Evolutionary conservation across 2,329 filamentous ascomycete species (phyloP).

Genomic region (Trichoderma arundinaceum): DNA sequence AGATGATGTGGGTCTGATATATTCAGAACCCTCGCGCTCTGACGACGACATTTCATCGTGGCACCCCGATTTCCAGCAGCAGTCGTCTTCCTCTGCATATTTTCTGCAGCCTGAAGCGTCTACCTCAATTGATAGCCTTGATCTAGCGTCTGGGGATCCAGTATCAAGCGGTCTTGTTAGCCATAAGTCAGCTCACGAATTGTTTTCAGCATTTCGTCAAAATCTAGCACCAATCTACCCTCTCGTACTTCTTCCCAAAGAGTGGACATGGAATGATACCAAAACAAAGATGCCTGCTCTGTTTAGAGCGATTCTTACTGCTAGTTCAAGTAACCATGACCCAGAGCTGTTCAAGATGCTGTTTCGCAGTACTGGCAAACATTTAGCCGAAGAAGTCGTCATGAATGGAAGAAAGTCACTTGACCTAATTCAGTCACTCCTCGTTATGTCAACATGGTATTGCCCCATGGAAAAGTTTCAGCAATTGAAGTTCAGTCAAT

Average conservation of each 20-base stretch:
- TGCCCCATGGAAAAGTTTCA: conserved; percentile 32
- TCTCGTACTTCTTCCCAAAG: neutral
- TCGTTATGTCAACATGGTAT: conserved; percentile 34
- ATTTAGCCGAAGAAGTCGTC: conserved; percentile 32
- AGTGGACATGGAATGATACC: neutral
- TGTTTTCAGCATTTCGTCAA: neutral
- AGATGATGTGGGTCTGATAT: neutral
- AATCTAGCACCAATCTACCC: neutral
- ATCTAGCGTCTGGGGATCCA: neutral
- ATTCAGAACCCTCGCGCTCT: neutral
- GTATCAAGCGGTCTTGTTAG: neutral
- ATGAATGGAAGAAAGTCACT: conserved; percentile 33
- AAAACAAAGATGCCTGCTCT: neutral
- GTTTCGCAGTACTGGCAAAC: conserved; percentile 32
- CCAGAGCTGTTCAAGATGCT: conserved; percentile 29
- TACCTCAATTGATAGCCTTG: neutral
- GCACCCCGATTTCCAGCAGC: neutral
- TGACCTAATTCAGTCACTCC: conserved; percentile 32
- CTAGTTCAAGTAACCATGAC: neutral
- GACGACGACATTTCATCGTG: neutral
- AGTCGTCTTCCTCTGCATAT: neutral
- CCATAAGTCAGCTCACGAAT: neutral
- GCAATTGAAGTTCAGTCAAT: conserved; percentile 34
- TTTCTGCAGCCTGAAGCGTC: too few species aligned
- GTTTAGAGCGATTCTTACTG: neutral